Conservation (phyloP, 805 yeast genomes). For the Alloascoidea hylecoeti region DNA sequence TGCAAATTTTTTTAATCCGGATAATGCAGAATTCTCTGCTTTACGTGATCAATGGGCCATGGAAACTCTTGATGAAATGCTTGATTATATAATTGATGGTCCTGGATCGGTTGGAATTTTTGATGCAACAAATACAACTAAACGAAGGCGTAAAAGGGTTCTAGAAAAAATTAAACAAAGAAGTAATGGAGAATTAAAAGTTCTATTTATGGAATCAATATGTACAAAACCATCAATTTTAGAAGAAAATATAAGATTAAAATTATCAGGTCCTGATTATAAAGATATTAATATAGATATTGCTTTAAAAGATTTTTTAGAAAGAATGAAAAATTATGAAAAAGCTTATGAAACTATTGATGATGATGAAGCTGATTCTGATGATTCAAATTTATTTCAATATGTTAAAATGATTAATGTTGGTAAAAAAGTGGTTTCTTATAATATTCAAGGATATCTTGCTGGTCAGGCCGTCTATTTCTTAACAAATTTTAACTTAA, state of each 20-base stretch:
- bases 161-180: background rate
- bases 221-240: slow-evolving; percentile 72
- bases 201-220: slow-evolving; percentile 72
- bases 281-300: slow-evolving; percentile 65
- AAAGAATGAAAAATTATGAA: slow-evolving; percentile 71
- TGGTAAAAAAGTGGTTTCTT: slow-evolving; percentile 87
- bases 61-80: slow-evolving; percentile 75
- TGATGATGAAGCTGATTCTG: slow-evolving; percentile 35
- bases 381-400: slow-evolving; percentile 48
- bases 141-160: background rate
- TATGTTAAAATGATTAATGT: slow-evolving; percentile 94
- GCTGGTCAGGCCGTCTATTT: slow-evolving; percentile 92
- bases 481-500: slow-evolving; percentile 73
- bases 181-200: slow-evolving; percentile 31
- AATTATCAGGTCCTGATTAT: slow-evolving; percentile 90
- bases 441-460: slow-evolving; percentile 74
- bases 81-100: slow-evolving; percentile 68
- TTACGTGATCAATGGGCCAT: slow-evolving; percentile 92
- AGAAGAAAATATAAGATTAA: slow-evolving; percentile 72
- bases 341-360: slow-evolving; percentile 85
- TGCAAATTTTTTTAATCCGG: slow-evolving; percentile 81
- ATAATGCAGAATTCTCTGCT: slow-evolving; percentile 44
- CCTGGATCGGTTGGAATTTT: slow-evolving; percentile 81
- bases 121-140: background rate
- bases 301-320: slow-evolving; percentile 73